A percentile compares a stretch with the other conserved stretches of the same genome.
These are phyloP conservation scores for Jaltomata sinuosa DNA, from an alignment of 257 asterid genomes.

Conservation along the genomic window DNA sequence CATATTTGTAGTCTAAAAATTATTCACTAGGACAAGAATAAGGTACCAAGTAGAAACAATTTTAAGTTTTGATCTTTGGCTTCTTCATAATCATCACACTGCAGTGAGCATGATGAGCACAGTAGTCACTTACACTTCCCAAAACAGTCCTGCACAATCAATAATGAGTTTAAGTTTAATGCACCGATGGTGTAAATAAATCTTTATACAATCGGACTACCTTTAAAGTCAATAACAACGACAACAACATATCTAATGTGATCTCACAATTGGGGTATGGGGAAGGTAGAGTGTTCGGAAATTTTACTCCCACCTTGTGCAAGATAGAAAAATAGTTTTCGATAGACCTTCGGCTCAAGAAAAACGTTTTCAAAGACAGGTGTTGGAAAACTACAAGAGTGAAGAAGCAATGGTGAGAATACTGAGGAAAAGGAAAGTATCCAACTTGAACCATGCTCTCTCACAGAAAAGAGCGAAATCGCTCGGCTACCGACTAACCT, in stretches of 20 bases:
- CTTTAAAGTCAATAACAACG: background rate
- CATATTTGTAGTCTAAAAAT: background rate
- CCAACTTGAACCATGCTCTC: background rate
- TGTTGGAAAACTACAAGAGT: background rate
- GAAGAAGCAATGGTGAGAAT: background rate
- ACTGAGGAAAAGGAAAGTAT: background rate
- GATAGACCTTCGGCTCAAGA: background rate
- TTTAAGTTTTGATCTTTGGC: background rate
- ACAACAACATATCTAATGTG: background rate
- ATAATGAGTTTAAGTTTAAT: background rate
- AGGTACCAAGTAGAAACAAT: too few species aligned
- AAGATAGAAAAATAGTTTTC: background rate
- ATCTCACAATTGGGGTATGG: background rate
- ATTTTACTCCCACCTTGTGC: background rate
- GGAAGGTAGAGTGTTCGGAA: background rate
- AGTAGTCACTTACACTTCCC: background rate
- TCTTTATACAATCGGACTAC: background rate
- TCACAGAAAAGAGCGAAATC: background rate
- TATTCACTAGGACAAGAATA: background rate
- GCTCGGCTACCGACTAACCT: background rate
- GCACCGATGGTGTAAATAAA: too few species aligned
- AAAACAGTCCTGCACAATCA: background rate
- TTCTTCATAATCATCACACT: slow-evolving; percentile 1
- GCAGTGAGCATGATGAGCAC: slow-evolving; percentile 4
- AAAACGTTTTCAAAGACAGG: too few species aligned